These are phyloP conservation scores for Monilinia laxa DNA, from an alignment of 2,329 filamentous ascomycete species.

Conservation along the genomic window DNA sequence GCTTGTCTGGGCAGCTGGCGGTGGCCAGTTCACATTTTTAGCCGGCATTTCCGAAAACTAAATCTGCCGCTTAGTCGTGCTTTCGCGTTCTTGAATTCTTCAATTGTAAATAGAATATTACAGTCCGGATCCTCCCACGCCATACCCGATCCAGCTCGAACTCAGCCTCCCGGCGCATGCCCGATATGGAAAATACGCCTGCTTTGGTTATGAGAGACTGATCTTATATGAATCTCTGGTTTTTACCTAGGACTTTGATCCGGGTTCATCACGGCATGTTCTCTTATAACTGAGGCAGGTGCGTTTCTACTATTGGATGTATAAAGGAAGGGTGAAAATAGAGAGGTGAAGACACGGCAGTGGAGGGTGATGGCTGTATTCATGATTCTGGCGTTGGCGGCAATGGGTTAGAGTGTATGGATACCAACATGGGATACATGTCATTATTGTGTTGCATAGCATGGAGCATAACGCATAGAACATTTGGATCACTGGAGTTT, in stretches of 20 bases:
- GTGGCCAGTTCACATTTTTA: slow-evolving; percentile 75
- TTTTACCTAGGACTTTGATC: slow-evolving; percentile 19
- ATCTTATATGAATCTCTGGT: slow-evolving; percentile 5
- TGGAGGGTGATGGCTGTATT: neutral
- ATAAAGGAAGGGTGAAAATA: slow-evolving; percentile 8
- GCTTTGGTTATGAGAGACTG: neutral
- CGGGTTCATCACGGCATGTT: slow-evolving; percentile 1
- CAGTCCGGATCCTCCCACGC: neutral
- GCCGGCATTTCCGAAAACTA: slow-evolving; percentile 42
- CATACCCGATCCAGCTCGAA: neutral
- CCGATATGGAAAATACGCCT: neutral
- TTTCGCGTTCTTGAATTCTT: neutral
- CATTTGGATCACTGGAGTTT: slow-evolving; percentile 2
- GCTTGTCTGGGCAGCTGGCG: slow-evolving; percentile 73
- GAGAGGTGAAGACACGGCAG: neutral
- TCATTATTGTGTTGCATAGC: neutral
- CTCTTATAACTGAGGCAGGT: neutral
- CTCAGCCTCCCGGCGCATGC: neutral
- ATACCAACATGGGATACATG: slow-evolving; percentile 13
- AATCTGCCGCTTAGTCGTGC: neutral
- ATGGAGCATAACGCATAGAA: neutral
- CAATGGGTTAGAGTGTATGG: slow-evolving; percentile 5
- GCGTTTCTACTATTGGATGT: neutral
- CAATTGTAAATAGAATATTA: slow-evolving; percentile 2
- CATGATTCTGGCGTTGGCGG: slow-evolving; percentile 8